A percentile compares a stretch with the other conserved stretches of the same genome.
phyloP scores from a whole-genome alignment of 495 filamentous ascomycete genomes.

The Pyrenula massariospora region DNA sequence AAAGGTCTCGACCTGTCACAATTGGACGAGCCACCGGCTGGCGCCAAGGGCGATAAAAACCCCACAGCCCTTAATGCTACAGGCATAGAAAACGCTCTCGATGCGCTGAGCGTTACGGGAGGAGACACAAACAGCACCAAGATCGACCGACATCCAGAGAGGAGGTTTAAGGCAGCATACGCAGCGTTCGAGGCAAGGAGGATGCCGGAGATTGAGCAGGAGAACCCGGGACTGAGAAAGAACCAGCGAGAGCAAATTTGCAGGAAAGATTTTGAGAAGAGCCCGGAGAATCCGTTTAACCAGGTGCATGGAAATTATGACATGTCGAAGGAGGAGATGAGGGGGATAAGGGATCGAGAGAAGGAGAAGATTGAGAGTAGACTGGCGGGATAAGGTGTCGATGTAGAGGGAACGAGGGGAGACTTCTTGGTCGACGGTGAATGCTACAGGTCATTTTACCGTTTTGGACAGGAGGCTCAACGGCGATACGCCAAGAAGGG shows the following conservation, averaged over 20 bases:
- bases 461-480: no score
- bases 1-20: conserved; percentile 57
- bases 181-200: conserved; percentile 77
- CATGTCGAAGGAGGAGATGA: conserved; percentile 67
- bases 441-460: no score
- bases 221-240: conserved; percentile 63
- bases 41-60: conserved; percentile 23
- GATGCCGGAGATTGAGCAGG: conserved; percentile 71
- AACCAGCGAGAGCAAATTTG: conserved; percentile 72
- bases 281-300: conserved; percentile 88
- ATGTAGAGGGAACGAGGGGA: no score
- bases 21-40: conserved; percentile 40
- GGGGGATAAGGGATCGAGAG: conserved; percentile 52
- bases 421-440: no score
- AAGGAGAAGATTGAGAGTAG: conserved; percentile 62
- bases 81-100: conserved; percentile 84
- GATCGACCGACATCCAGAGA: conserved; percentile 77
- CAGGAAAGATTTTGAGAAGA: conserved; percentile 82
- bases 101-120: conserved; percentile 59
- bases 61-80: conserved; percentile 55
- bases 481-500: no score
- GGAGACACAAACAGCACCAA: conserved; percentile 38
- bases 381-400: conserved; percentile 26
- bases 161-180: conserved; percentile 78
- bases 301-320: conserved; percentile 64